phyloP scores from a whole-genome alignment of 768 basidiomycete species.

The Termitomyces sp. region DNA sequence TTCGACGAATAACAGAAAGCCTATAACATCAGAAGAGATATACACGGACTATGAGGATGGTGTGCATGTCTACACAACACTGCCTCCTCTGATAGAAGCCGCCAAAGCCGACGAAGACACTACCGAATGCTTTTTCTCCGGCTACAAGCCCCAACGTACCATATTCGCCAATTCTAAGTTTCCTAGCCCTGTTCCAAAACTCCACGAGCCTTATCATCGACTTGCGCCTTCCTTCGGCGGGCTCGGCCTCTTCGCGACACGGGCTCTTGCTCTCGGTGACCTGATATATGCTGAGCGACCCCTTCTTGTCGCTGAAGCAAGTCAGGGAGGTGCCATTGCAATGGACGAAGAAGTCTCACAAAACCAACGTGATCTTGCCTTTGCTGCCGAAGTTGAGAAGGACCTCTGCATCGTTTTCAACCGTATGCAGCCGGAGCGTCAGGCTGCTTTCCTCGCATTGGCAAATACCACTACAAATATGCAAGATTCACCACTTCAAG shows the following conservation, averaged over 20 bases:
- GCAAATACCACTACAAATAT: not conserved
- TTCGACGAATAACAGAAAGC: not conserved
- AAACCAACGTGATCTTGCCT: not conserved
- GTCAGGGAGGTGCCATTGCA: not conserved
- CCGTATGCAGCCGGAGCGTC: not conserved
- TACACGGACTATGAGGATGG: not conserved
- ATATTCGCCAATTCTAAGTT: not conserved
- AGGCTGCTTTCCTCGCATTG: not conserved
- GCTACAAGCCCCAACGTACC: not conserved
- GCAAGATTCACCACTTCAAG: not conserved
- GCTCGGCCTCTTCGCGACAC: not conserved
- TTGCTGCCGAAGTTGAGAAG: not conserved
- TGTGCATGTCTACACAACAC: not conserved
- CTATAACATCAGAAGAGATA: not conserved
- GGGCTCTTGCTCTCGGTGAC: not conserved
- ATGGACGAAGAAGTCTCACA: not conserved
- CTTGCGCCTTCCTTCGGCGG: not conserved
- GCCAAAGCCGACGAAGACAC: not conserved
- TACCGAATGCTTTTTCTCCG: not conserved
- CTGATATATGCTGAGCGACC: constrained; percentile 2
- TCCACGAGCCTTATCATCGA: not conserved
- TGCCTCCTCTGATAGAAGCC: not conserved
- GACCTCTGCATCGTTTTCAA: not conserved
- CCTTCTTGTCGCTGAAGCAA: not conserved
- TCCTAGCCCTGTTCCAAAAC: not conserved